Conservation (phyloP, 768 basidiomycete species). For the Cubamyces sp. region DNA sequence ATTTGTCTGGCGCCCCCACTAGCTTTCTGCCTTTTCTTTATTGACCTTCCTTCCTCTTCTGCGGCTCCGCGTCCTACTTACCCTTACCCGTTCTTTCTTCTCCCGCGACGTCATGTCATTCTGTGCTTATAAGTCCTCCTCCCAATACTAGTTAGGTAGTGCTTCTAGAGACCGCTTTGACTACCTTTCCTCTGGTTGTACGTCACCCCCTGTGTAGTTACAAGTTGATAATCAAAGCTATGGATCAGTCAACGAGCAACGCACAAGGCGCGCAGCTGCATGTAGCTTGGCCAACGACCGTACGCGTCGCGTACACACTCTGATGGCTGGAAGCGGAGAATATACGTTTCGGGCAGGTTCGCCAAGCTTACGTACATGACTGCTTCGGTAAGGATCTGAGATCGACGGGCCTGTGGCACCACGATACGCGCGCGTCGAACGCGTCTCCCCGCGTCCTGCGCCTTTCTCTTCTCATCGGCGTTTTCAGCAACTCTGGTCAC, state of each 20-base stretch:
- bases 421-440: background rate
- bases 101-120: background rate
- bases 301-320: too few species aligned
- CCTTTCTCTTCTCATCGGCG: background rate
- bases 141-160: background rate
- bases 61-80: background rate
- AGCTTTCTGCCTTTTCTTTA: conserved; percentile 3
- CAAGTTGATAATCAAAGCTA: too few species aligned
- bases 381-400: too few species aligned
- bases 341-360: too few species aligned
- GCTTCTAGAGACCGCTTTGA: conserved; percentile 5
- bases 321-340: too few species aligned
- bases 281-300: too few species aligned
- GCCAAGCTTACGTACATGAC: too few species aligned
- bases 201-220: background rate
- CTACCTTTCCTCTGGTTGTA: background rate
- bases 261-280: too few species aligned
- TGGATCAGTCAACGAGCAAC: too few species aligned
- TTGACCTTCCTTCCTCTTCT: background rate
- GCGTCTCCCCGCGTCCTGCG: background rate
- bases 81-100: background rate
- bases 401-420: too few species aligned
- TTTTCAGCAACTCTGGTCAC: background rate
- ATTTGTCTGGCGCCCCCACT: background rate
- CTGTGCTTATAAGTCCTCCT: background rate